Base-by-base conservation (phyloP, 2,329 filamentous ascomycete species). In the Fusarium incarnatum region DNA sequence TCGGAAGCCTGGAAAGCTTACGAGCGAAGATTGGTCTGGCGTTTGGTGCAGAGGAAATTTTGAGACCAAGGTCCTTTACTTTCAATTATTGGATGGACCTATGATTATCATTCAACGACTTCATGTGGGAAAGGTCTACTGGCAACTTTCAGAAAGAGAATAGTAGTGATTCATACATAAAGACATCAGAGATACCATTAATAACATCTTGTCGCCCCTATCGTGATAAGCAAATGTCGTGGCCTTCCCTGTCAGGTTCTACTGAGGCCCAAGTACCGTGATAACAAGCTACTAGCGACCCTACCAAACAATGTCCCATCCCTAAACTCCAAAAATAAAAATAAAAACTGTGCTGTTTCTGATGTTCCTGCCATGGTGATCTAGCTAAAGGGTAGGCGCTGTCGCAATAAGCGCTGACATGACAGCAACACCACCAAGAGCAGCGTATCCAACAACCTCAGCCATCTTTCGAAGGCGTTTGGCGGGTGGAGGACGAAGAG, bases 391-490 rank as follows among this genome's bases (percentile, higher is more conserved):
- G 13, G 71, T 68, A 5, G 80, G 80, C 5, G 80, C 80, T 5
- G 79, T 81, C 22, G 79, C 80, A 53, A 82, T 81, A 37, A 82
- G 65, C 6, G 79, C 80, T 25, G 79, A 79, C 76, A 81, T 78
- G 41, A 81, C 80, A n/a, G 79, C 79, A 10, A 79, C 72, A 22
- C 80, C 80, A 10, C 80, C 80, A 5, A 82, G 68, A 8, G 80
- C 77, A 13, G 77, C 79, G 40, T 78, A 79, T 11, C 80, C 79
- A 25, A 81, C 66, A 1, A 76, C 76, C 53, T 82, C 80, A 6
- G 79, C 80, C 44, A 76, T 77, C 48, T 75, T 77, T 15, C 78
- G 77, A 44, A 81, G 61, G 8, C 79, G 76, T 49, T 81, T 81
- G 6, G 32, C 56, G 18, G 77, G 75, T 12, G 68, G 71, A 22